Evolutionary conservation across 169 alveolate species (phyloP).

Genomic region (Neospora caninum): DNA sequence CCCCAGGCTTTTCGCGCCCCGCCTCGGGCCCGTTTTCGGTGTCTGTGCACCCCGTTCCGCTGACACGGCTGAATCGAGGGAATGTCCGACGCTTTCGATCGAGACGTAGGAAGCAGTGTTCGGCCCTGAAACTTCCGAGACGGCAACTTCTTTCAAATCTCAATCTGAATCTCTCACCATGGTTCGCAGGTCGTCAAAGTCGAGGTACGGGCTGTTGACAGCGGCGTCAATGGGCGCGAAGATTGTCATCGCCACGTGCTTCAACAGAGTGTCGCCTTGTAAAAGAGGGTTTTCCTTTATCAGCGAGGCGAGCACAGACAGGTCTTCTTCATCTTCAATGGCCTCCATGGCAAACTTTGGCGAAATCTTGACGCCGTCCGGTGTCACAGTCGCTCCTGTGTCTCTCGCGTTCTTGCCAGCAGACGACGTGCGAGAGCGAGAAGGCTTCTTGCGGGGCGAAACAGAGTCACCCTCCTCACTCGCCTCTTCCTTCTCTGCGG

Average conservation of each 20-base stretch:
- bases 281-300: constrained; percentile 33
- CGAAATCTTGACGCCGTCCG: constrained; percentile 35
- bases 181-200: constrained; percentile 6
- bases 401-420: not conserved
- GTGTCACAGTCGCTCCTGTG: not conserved
- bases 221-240: constrained; percentile 50
- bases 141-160: no score
- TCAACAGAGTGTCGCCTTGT: constrained; percentile 42
- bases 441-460: no score
- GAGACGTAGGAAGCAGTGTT: no score
- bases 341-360: constrained; percentile 43
- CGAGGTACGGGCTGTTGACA: not conserved
- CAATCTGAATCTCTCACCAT: no score
- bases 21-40: no score
- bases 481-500: no score
- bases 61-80: no score
- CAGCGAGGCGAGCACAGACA: constrained; percentile 10
- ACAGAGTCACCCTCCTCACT: no score
- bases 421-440: not conserved
- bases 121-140: no score
- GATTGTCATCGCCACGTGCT: constrained; percentile 43
- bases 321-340: constrained; percentile 42
- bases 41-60: no score
- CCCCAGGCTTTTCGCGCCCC: no score
- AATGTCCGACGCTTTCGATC: no score